A percentile compares a stretch with the other conserved stretches of the same genome.
phyloP scores from a whole-genome alignment of 106 monocot species.

The Allium cepa region DNA sequence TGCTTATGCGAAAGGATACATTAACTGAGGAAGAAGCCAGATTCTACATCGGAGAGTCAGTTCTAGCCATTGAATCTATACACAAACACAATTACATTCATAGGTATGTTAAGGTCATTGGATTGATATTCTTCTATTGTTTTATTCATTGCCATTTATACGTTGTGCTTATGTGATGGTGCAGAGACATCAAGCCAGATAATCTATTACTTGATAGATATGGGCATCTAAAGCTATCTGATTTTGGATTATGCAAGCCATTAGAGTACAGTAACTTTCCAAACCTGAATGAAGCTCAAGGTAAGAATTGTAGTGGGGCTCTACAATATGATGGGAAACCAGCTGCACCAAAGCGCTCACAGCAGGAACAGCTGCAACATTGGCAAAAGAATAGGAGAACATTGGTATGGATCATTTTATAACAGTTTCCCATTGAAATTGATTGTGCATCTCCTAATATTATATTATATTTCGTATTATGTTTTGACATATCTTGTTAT shows the following conservation, averaged over 20 bases:
- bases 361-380: conserved; percentile 83
- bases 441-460: too few species aligned
- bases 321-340: conserved; percentile 43
- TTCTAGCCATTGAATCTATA: conserved; percentile 96
- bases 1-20: conserved; percentile 92
- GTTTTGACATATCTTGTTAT: too few species aligned
- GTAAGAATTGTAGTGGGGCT: conserved; percentile 33
- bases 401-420: conserved; percentile 31
- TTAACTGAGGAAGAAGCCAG: conserved; percentile 90
- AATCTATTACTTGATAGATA: conserved; percentile 84
- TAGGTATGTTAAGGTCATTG: conserved; percentile 33
- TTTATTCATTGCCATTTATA: background rate
- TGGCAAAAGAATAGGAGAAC: conserved; percentile 96
- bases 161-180: conserved; percentile 4
- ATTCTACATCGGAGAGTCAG: conserved; percentile 79
- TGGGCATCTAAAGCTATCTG: conserved; percentile 91
- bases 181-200: conserved; percentile 98
- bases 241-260: conserved; percentile 97
- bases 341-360: conserved; percentile 50
- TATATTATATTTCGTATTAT: too few species aligned
- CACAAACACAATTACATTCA: conserved; percentile 98
- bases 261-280: conserved; percentile 77
- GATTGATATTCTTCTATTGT: background rate
- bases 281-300: conserved; percentile 37
- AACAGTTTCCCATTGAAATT: background rate